phyloP scores from a whole-genome alignment of 495 filamentous ascomycete genomes.

The Trichoderma erinaceum region DNA sequence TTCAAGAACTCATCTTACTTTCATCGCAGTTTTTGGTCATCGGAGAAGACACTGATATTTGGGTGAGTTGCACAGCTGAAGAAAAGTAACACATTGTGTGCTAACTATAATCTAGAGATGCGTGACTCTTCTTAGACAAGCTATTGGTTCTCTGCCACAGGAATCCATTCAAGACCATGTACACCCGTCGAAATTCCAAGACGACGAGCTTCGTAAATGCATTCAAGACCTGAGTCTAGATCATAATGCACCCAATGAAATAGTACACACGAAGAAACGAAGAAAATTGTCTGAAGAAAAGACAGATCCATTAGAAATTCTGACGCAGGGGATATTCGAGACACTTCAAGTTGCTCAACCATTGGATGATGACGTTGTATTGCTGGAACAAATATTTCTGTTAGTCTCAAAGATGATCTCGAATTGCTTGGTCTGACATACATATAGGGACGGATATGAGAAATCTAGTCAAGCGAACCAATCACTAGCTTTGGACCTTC shows the following conservation, averaged over 20 bases:
- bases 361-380: neutral
- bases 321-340: neutral
- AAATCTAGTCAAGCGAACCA: neutral
- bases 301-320: neutral
- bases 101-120: neutral
- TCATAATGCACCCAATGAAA: neutral
- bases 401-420: neutral
- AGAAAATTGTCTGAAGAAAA: neutral
- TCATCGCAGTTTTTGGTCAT: neutral
- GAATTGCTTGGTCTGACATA: neutral
- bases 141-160: neutral
- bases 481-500: neutral
- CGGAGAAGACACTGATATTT: slow-evolving; percentile 14
- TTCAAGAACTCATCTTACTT: slow-evolving; percentile 13
- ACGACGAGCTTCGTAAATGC: neutral
- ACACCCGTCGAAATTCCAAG: slow-evolving; percentile 10
- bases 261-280: neutral
- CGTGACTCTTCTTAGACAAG: slow-evolving; percentile 1
- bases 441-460: neutral
- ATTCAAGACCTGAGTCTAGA: neutral
- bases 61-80: neutral
- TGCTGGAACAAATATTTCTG: neutral
- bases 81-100: neutral
- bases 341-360: slow-evolving; percentile 4
- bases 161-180: neutral